These are phyloP conservation scores for Russula brevipes DNA, from an alignment of 768 basidiomycete species.

Conservation along the genomic window DNA sequence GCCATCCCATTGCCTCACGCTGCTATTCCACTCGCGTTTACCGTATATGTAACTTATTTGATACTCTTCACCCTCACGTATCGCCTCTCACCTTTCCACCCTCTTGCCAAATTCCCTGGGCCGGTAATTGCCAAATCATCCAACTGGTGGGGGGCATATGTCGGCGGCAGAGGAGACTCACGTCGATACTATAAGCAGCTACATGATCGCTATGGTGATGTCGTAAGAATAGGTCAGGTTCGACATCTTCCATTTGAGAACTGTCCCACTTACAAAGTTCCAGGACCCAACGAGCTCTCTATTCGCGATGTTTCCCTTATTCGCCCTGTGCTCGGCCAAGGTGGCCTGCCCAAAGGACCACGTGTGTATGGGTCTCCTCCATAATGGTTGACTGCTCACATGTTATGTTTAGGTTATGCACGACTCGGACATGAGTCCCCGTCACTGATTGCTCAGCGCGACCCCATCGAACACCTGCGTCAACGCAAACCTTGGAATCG, in stretches of 20 bases:
- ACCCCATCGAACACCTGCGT: conserved; percentile 36
- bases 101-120: conserved; percentile 47
- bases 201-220: conserved; percentile 34
- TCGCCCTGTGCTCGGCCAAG: conserved; percentile 7
- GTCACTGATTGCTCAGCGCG: conserved; percentile 32
- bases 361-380: background rate
- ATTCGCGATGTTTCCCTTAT: conserved; percentile 7
- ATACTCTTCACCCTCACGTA: conserved; percentile 31
- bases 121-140: conserved; percentile 41
- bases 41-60: background rate
- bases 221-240: conserved; percentile 35
- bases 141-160: conserved; percentile 37
- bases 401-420: conserved; percentile 10
- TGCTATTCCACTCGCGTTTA: conserved; percentile 1
- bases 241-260: background rate
- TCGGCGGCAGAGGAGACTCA: conserved; percentile 36
- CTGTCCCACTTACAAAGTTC: background rate
- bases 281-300: conserved; percentile 12
- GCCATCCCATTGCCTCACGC: background rate
- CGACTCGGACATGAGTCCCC: background rate
- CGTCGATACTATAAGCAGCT: conserved; percentile 30
- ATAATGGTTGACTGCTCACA: background rate
- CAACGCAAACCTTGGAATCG: conserved; percentile 42
- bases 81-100: conserved; percentile 50
- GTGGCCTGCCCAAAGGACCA: conserved; percentile 20